These are phyloP conservation scores for Cladosporium velox DNA, from an alignment of 2,329 filamentous ascomycete species.

Conservation along the genomic window DNA sequence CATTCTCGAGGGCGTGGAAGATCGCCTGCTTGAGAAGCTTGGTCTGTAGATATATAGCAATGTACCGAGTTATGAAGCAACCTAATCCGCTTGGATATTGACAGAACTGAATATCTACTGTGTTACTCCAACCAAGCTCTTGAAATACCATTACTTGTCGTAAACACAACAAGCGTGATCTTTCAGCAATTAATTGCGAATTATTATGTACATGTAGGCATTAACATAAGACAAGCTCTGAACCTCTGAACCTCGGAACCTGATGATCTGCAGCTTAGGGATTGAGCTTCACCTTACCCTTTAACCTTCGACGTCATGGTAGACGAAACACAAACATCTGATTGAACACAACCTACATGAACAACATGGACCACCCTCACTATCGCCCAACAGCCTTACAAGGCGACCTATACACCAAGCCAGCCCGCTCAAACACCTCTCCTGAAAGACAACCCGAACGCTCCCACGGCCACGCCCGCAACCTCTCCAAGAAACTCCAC, in stretches of 20 bases:
- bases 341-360: not conserved
- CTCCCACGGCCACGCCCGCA: constrained; percentile 12
- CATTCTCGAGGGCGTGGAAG: constrained; percentile 84
- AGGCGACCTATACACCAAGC: constrained; percentile 3
- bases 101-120: not conserved
- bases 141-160: not conserved
- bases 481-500: constrained; percentile 16
- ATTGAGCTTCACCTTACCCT: not conserved
- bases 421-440: constrained; percentile 23
- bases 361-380: not conserved
- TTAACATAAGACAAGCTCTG: not conserved
- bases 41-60: constrained; percentile 20
- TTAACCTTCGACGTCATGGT: not conserved
- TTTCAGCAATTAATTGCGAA: not conserved
- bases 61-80: not conserved
- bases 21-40: constrained; percentile 66
- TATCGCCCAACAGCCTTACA: not conserved
- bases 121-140: not conserved
- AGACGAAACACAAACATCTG: not conserved
- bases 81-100: not conserved
- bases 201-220: not conserved
- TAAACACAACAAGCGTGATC: not conserved
- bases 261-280: not conserved
- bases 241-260: not conserved
- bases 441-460: constrained; percentile 1